Evolutionary conservation across 2,329 filamentous ascomycete genomes (phyloP).

Genomic region (Karstenula rhodostoma): DNA sequence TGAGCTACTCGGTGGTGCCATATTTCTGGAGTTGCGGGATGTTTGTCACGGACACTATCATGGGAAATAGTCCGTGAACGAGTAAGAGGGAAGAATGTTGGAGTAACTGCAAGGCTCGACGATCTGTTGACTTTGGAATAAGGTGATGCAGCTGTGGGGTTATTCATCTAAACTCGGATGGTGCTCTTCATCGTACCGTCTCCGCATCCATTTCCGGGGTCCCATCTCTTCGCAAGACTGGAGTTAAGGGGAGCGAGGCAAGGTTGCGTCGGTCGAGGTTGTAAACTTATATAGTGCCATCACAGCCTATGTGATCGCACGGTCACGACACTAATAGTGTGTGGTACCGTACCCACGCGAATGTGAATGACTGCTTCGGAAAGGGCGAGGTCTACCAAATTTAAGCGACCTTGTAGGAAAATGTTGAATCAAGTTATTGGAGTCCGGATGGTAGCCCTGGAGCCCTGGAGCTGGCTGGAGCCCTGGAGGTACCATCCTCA

Average conservation of each 20-base stretch:
- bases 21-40: constrained; percentile 27
- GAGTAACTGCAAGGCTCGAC: not conserved
- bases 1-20: constrained; percentile 44
- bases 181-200: not conserved
- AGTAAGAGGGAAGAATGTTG: not conserved
- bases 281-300: not conserved
- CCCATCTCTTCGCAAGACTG: not conserved
- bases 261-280: not conserved
- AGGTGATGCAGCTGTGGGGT: not conserved
- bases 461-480: constrained; percentile 59
- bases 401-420: constrained; percentile 65
- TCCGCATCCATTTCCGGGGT: not conserved
- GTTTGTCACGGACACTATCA: not conserved
- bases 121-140: not conserved
- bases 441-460: too few relatives aligned
- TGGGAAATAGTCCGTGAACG: not conserved
- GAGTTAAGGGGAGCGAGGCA: not conserved
- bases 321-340: not conserved
- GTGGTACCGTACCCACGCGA: constrained; percentile 64
- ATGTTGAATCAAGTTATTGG: too few relatives aligned
- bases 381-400: constrained; percentile 74
- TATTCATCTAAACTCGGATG: not conserved
- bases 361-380: constrained; percentile 66
- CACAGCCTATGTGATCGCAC: not conserved
- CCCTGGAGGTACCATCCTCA: too few relatives aligned